Base-by-base conservation (phyloP, 129 eudicot species). In the Flaveria bidentis region DNA sequence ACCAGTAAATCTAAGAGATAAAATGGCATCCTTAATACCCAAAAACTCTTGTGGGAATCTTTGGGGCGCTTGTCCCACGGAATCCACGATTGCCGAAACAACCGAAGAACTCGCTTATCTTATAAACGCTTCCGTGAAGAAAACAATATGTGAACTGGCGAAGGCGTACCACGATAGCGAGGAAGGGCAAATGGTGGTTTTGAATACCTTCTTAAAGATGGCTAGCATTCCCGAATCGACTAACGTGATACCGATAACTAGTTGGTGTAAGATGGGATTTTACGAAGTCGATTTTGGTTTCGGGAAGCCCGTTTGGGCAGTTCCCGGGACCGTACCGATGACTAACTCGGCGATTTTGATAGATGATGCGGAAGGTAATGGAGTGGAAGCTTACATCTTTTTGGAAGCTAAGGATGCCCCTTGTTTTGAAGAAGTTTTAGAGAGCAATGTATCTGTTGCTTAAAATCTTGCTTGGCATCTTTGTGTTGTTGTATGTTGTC, bases 261-360 rank as follows among this genome's bases (percentile, higher is more conserved):
- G 87, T 61, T 71, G 78, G 74, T 79, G 84, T 15, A 71, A 64
- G 51, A 39, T 79, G 20, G 73, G 75, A 14, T 28, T 80, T 0
- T 84, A 84, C 45, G 84, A 80, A 66, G 79, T 75, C 11, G 84
- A 80, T 67, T 84, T 84, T 28, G 84, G 87, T 44, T 79, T 80
- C 61, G 84, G 87, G 39, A 83, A 53, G 67, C 87, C 84, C 2
- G n/a, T 74, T 25, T 72, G 84, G 84, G 75, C 51, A 10, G 78
- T 77, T 45, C 72, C 70, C 4, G 78, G 47, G 6, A 73, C 71
- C 15, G 49, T 64, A 45, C 52, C 71, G 0, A 28, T 39, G n/a
- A 70, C 65, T 64, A 80, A 80, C 55, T 12, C 62, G 6, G 78
- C 26, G 18, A 36, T 55, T 5, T 71, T 84, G 13, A 62, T 72